These are phyloP conservation scores for Phlegmacium glaucopus DNA, from an alignment of 768 basidiomycete genomes.

Conservation along the genomic window DNA sequence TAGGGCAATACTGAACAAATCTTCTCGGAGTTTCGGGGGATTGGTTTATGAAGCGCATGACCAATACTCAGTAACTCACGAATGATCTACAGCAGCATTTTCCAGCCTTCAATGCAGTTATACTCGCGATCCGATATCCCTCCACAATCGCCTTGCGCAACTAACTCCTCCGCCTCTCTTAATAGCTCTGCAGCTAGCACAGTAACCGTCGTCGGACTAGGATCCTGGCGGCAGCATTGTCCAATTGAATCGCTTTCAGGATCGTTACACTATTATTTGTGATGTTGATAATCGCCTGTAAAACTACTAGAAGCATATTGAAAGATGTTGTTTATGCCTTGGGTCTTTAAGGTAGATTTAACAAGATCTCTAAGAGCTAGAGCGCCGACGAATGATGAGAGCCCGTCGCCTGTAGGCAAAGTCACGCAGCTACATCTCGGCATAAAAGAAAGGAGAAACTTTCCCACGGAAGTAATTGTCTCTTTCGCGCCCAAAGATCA, in stretches of 20 bases:
- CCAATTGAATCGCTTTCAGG: slow-evolving; percentile 93
- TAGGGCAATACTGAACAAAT: slow-evolving; percentile 96
- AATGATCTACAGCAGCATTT: slow-evolving; percentile 76
- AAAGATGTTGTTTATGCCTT: slow-evolving; percentile 99
- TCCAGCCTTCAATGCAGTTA: slow-evolving; percentile 87
- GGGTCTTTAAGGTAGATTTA: slow-evolving; percentile 93
- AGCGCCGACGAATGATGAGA: slow-evolving; percentile 97
- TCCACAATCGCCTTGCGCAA: slow-evolving; percentile 94
- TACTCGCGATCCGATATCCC: slow-evolving; percentile 90
- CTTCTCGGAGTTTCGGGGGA: slow-evolving; percentile 72
- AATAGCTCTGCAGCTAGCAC: slow-evolving; percentile 90
- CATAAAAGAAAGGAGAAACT: no score
- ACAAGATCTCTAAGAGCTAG: slow-evolving; percentile 97
- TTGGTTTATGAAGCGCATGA: slow-evolving; percentile 48
- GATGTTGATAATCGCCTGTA: slow-evolving; percentile 91
- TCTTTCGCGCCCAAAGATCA: no score
- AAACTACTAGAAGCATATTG: slow-evolving; percentile 82
- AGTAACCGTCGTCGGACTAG: slow-evolving; percentile 89
- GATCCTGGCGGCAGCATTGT: slow-evolving; percentile 99
- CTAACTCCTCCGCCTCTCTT: slow-evolving; percentile 93
- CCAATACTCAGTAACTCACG: slow-evolving; percentile 52
- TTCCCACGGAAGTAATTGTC: no score
- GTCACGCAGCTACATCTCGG: no score
- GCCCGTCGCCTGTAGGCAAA: no score
- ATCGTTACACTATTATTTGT: slow-evolving; percentile 99